A percentile compares a stretch with the other conserved stretches of the same genome.
These are phyloP conservation scores for Colletotrichum costaricense DNA, from an alignment of 2,329 filamentous ascomycete species.

Conservation along the genomic window DNA sequence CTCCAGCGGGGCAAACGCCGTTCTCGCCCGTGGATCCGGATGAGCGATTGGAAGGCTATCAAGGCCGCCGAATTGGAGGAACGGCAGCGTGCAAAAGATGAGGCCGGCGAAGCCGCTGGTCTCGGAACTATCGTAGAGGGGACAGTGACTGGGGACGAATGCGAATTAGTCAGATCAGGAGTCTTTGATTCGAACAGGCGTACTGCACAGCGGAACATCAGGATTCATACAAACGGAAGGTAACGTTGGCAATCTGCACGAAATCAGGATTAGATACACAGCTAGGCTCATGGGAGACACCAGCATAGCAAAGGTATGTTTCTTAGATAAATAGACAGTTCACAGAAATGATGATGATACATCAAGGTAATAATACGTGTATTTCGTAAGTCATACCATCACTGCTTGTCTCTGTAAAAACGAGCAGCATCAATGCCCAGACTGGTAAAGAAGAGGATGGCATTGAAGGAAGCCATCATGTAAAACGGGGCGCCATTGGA, in stretches of 20 bases:
- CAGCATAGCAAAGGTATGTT: not conserved
- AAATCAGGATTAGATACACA: not conserved
- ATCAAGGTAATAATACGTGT: not conserved
- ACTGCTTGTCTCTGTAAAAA: slow-evolving; percentile 43
- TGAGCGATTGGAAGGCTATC: no score
- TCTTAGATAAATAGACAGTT: not conserved
- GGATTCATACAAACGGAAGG: not conserved
- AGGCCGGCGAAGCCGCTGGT: not conserved
- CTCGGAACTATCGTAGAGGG: not conserved
- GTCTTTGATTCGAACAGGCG: not conserved
- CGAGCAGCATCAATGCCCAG: slow-evolving; percentile 61
- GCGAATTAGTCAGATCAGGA: not conserved
- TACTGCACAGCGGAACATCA: not conserved
- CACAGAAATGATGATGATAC: not conserved
- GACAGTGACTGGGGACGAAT: not conserved
- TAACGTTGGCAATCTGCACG: not conserved
- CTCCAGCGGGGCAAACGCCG: not conserved
- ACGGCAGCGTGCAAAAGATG: no score
- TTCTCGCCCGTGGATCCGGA: not conserved
- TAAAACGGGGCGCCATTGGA: slow-evolving; percentile 88
- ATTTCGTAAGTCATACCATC: not conserved
- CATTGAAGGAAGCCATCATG: slow-evolving; percentile 93
- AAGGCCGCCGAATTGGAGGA: no score
- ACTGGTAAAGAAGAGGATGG: slow-evolving; percentile 70
- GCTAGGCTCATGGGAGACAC: not conserved